Evolutionary conservation across 176 grass and related monocot genomes (phyloP).

Genomic region (Ensete glaucum): DNA sequence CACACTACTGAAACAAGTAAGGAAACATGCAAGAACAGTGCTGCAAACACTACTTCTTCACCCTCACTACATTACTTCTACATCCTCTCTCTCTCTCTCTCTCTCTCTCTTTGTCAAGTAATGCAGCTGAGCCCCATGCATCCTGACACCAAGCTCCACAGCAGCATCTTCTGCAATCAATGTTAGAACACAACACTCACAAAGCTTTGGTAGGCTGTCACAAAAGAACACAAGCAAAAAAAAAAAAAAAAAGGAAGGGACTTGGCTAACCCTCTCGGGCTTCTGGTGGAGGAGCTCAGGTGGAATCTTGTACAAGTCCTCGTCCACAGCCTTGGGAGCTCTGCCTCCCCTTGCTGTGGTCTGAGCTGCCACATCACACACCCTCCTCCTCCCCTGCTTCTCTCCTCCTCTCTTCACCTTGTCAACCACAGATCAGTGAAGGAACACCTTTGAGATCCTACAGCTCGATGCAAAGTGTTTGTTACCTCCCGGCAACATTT

Average conservation of each 20-base stretch:
- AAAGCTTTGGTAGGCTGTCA: not conserved
- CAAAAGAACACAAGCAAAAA: not conserved
- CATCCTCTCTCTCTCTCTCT: not conserved
- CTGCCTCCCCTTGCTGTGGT: not conserved
- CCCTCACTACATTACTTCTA: not conserved
- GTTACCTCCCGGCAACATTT: not conserved
- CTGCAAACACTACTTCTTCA: not conserved
- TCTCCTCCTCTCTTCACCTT: not conserved
- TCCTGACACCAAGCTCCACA: not conserved
- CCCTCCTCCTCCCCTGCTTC: not conserved
- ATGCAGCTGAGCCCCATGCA: not conserved
- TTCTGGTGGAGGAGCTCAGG: not conserved
- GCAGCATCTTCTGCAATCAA: not conserved
- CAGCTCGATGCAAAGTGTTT: no score
- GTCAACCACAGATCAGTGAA: not conserved
- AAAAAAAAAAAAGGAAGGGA: not conserved
- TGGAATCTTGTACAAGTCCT: constrained; percentile 4
- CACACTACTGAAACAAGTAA: not conserved
- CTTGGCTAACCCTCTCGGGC: not conserved
- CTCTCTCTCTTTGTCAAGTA: not conserved
- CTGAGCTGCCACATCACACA: not conserved
- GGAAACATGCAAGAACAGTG: not conserved
- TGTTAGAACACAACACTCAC: not conserved
- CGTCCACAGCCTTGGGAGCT: constrained; percentile 1
- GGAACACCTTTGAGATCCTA: no score